Percentiles rank a stretch among this genome's conserved stretches.
These are phyloP conservation scores for Musa balbisiana DNA, from an alignment of 202 grass and related monocot species.

Conservation along the genomic window DNA sequence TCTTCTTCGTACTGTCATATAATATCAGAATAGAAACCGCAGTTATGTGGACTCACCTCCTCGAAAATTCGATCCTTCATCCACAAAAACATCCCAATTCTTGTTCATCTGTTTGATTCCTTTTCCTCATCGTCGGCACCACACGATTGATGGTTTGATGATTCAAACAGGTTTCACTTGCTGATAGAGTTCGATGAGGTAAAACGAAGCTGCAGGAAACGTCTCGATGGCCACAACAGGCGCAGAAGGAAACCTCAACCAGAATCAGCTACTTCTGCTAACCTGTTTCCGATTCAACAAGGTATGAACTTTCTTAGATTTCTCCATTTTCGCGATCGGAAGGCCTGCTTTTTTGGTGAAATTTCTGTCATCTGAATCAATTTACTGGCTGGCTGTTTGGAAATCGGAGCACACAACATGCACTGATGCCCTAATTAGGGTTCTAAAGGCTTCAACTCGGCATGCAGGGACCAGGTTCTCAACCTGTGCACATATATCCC, in stretches of 20 bases:
- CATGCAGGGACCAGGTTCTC: conserved; percentile 8
- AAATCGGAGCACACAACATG: too few relatives aligned
- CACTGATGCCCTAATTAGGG: too few relatives aligned
- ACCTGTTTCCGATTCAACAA: conserved; percentile 6
- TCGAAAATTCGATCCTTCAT: too few relatives aligned
- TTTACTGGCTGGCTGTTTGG: too few relatives aligned
- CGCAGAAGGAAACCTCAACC: conserved; percentile 13
- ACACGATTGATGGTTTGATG: background rate
- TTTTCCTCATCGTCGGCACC: too few relatives aligned
- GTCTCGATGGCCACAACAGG: conserved; percentile 18
- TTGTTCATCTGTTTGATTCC: too few relatives aligned
- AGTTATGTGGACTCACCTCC: too few relatives aligned
- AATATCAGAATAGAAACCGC: too few relatives aligned
- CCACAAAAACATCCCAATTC: too few relatives aligned
- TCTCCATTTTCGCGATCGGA: background rate
- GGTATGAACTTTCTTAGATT: background rate
- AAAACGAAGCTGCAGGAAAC: conserved; percentile 19
- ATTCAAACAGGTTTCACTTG: conserved; percentile 2
- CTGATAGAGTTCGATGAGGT: conserved; percentile 21
- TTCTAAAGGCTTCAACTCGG: background rate
- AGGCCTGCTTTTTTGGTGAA: background rate
- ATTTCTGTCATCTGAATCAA: background rate
- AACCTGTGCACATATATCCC: background rate
- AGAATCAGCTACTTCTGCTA: conserved; percentile 2
- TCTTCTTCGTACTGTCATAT: too few relatives aligned